These are phyloP conservation scores for Ceratorhiza oryzae-sativae DNA, from an alignment of 1,284 basidiomycete species.

Conservation along the genomic window DNA sequence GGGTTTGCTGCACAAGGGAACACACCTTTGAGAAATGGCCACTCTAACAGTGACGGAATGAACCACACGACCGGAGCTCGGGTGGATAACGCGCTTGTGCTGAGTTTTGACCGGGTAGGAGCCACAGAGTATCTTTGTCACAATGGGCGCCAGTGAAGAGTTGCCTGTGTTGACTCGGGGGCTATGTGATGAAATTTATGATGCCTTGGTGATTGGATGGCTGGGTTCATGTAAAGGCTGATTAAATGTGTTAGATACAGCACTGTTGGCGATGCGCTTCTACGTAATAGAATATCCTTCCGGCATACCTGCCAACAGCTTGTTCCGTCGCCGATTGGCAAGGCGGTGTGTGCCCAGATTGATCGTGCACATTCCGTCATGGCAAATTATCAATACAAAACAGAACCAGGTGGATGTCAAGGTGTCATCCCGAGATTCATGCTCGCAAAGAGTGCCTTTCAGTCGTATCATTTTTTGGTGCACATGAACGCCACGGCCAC, in stretches of 20 bases:
- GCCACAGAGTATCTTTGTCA: not conserved
- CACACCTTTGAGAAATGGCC: not conserved
- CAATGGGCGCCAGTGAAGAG: not conserved
- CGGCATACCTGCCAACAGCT: not conserved
- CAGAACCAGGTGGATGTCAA: no score
- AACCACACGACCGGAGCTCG: not conserved
- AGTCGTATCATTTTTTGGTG: no score
- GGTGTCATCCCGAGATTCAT: no score
- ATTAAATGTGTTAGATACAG: not conserved
- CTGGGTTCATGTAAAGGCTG: no score
- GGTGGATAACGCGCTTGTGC: not conserved
- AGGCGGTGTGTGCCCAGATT: not conserved
- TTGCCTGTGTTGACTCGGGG: no score
- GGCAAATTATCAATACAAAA: no score
- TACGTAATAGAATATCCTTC: not conserved
- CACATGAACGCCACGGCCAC: no score
- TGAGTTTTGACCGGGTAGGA: not conserved
- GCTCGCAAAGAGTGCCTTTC: no score
- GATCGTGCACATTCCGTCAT: not conserved
- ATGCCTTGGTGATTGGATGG: no score
- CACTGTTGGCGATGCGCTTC: not conserved
- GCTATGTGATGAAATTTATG: no score
- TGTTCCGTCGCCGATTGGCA: not conserved
- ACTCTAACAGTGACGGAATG: not conserved
- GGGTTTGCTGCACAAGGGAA: not conserved